A percentile compares a stretch with the other conserved stretches of the same genome.
Conservation (phyloP, 306 rosid species). For the Castanea mollissima region DNA sequence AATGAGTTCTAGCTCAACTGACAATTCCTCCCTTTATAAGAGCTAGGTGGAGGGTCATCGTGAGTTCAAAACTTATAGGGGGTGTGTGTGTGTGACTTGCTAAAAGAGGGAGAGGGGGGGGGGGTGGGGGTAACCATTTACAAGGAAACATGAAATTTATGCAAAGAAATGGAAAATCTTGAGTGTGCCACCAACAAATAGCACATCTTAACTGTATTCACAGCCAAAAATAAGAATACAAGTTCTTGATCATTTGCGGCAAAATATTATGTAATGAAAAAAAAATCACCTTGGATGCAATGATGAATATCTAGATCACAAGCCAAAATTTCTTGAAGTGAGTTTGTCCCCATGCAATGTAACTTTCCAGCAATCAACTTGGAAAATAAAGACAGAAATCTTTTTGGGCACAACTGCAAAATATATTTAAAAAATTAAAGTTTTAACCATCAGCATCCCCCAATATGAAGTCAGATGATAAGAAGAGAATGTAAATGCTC, state of each 20-base stretch:
- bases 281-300: conserved; percentile 9
- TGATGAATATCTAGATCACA: conserved; percentile 24
- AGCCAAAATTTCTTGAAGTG: conserved; percentile 53
- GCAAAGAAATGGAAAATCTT: background rate
- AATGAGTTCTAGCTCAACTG: no score
- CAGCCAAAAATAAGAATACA: background rate
- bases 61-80: no score
- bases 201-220: background rate
- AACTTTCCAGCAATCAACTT: conserved; percentile 78
- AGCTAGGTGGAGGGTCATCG: no score
- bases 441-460: conserved; percentile 9
- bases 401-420: conserved; percentile 83
- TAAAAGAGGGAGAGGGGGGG: no score
- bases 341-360: conserved; percentile 82
- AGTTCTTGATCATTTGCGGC: background rate
- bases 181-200: background rate
- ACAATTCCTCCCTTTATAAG: no score
- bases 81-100: no score
- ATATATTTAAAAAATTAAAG: background rate
- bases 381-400: conserved; percentile 63
- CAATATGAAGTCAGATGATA: background rate
- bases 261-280: background rate
- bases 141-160: background rate
- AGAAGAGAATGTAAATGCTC: no score
- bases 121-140: background rate